Evolutionary conservation across 106 monocot genomes (phyloP).

Genomic region (Xerophyta viscosa): DNA sequence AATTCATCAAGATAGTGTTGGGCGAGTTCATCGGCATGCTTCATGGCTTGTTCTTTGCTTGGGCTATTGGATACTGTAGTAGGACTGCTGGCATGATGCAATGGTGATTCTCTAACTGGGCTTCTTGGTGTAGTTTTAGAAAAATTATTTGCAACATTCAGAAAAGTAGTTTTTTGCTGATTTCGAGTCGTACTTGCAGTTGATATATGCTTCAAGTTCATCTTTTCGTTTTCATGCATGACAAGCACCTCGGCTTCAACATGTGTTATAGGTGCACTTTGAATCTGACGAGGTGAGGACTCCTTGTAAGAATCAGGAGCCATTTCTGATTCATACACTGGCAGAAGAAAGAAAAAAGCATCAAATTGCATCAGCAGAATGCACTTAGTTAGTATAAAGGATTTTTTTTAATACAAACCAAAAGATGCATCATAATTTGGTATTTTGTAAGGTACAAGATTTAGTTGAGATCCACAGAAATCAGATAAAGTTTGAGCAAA

Average conservation of each 20-base stretch:
- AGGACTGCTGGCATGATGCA: not conserved
- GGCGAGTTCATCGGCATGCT: conserved; percentile 7
- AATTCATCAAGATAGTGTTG: conserved; percentile 14
- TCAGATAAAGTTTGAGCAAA: no score
- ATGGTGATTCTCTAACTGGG: not conserved
- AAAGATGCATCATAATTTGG: no score
- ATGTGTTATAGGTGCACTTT: not conserved
- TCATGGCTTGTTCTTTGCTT: conserved; percentile 15
- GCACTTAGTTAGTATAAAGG: no score
- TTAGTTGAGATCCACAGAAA: no score
- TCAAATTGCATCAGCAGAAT: not conserved
- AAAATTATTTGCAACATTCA: not conserved
- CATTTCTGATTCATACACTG: conserved; percentile 45
- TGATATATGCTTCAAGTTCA: not conserved
- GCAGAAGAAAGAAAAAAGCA: not conserved
- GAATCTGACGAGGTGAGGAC: not conserved
- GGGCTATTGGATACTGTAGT: not conserved
- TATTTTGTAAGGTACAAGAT: no score
- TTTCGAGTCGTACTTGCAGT: not conserved
- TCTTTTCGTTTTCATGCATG: not conserved
- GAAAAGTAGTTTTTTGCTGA: not conserved
- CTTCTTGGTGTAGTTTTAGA: not conserved
- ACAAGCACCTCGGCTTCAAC: not conserved
- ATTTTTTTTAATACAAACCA: no score
- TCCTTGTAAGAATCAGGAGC: conserved; percentile 10